Evolutionary conservation across 2,329 filamentous ascomycete genomes (phyloP).

Genomic region (Aspergillus vadensis): DNA sequence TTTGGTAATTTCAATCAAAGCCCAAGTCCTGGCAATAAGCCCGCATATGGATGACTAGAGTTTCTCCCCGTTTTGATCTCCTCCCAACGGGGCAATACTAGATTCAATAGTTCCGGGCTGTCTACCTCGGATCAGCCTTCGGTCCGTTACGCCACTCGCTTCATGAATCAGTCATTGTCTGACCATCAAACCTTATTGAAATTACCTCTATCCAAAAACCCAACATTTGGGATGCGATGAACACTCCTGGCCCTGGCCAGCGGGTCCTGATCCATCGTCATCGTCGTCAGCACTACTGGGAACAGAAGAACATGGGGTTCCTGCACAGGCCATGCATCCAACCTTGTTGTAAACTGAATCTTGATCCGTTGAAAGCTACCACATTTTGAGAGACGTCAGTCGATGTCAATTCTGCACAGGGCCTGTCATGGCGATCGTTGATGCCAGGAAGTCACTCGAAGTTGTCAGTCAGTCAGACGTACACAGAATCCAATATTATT

Average conservation of each 20-base stretch:
- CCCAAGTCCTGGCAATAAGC: not conserved
- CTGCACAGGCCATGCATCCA: not conserved
- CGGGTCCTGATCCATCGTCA: not conserved
- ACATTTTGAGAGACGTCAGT: not conserved
- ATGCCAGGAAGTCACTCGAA: not conserved
- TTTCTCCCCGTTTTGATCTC: too few relatives aligned
- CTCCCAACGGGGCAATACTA: not conserved
- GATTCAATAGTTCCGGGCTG: not conserved
- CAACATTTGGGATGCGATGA: not conserved
- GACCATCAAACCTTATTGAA: not conserved
- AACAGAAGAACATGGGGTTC: not conserved
- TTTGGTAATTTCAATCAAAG: not conserved
- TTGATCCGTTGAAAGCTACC: not conserved
- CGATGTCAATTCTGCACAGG: not conserved
- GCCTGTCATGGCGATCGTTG: not conserved
- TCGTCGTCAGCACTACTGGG: not conserved
- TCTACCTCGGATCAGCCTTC: not conserved
- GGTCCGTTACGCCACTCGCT: not conserved
- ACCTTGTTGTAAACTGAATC: not conserved
- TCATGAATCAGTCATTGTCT: not conserved
- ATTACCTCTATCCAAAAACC: not conserved
- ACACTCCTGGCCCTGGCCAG: not conserved
- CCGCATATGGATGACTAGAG: not conserved
- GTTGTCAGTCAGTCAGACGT: not conserved
- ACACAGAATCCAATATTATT: too few relatives aligned